A percentile compares a stretch with the other conserved stretches of the same genome.
Conservation (phyloP, 2,329 filamentous ascomycete species). For the Pyrenophora seminiperda region DNA sequence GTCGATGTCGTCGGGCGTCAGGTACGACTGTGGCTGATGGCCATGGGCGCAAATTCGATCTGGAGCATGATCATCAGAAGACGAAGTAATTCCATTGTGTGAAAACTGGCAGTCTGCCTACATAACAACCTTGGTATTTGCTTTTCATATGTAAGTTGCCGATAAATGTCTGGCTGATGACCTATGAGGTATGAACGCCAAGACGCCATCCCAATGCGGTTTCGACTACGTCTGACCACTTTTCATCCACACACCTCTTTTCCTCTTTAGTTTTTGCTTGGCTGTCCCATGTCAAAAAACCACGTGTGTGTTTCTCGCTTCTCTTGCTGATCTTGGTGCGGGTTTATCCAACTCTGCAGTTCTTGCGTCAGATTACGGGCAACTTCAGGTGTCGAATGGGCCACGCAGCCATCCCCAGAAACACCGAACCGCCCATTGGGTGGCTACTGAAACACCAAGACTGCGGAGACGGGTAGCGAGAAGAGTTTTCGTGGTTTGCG, state of each 20-base stretch:
- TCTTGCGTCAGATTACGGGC: conserved; percentile 1
- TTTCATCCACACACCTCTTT: too few relatives aligned
- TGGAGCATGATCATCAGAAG: too few relatives aligned
- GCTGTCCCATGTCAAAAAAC: not conserved
- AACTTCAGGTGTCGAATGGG: too few relatives aligned
- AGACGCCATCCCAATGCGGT: conserved; percentile 4
- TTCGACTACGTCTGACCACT: not conserved
- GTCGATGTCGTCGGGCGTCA: too few relatives aligned
- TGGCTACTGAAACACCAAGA: conserved; percentile 1
- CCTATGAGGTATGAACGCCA: not conserved
- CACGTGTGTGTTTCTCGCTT: not conserved
- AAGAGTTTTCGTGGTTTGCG: conserved; percentile 6
- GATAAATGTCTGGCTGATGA: too few relatives aligned
- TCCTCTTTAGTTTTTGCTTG: not conserved
- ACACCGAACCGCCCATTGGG: conserved; percentile 3
- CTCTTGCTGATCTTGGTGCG: not conserved
- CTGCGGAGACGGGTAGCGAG: conserved; percentile 4
- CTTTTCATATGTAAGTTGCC: too few relatives aligned
- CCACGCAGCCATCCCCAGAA: not conserved
- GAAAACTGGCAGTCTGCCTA: too few relatives aligned
- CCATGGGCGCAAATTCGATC: too few relatives aligned
- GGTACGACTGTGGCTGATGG: too few relatives aligned
- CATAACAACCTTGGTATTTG: too few relatives aligned
- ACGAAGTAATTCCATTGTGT: too few relatives aligned
- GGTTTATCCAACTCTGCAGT: not conserved